Evolutionary conservation across 1,284 basidiomycete genomes (phyloP), one percentile per base, ranked within the genome.

Genomic region (Apiotrichum akiyoshidainum): DNA sequence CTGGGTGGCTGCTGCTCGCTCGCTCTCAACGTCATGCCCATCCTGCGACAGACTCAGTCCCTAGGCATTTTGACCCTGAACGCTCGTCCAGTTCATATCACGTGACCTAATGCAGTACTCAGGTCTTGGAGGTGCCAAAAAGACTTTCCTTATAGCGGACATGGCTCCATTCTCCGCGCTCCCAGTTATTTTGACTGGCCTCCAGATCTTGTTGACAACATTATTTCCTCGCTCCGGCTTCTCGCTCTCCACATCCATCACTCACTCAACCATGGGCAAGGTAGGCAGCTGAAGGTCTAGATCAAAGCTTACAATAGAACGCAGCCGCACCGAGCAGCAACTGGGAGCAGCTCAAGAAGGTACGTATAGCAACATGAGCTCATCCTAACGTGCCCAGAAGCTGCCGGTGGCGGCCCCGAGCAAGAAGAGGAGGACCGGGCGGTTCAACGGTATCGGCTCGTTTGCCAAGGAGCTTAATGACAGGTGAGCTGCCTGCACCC

Each of bases 301-400:
- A 6, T 9, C 5, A 12, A 11, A 17, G 17, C 52, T 44, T 16
- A 44, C 40, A 34, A 14, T 37, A 39, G 16, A 16, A 33, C 21
- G 31, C 26, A 26, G 26, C 57, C 2, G 52, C 37, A 5, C 63
- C 70, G 33, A 64, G 71, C 51, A 69, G 71, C 49, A 75, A 75
- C 53, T 75, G 73, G 73, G 67, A 65, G 42, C 55, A 65, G 52
- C 56, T 75, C 14, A 68, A 75, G 59, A 66, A 65, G 56, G 65
- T 52, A 26, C 17, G 47, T 19, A 10, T 31, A 13, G 4, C 26
- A n/a, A 17, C 34, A 2, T 8, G 8, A 2, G 16, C 4, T 26
- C 9, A 5, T n/a, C 2, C 34, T 37, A 48, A 48, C 46, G 40
- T 39, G 11, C 42, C 13, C 45, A 51, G 58, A 52, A 48, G 21